A percentile compares a stretch with the other conserved stretches of the same genome.
These are phyloP conservation scores for Blastobotrys aristatus DNA, from an alignment of 1,139 yeast species.

Conservation along the genomic window DNA sequence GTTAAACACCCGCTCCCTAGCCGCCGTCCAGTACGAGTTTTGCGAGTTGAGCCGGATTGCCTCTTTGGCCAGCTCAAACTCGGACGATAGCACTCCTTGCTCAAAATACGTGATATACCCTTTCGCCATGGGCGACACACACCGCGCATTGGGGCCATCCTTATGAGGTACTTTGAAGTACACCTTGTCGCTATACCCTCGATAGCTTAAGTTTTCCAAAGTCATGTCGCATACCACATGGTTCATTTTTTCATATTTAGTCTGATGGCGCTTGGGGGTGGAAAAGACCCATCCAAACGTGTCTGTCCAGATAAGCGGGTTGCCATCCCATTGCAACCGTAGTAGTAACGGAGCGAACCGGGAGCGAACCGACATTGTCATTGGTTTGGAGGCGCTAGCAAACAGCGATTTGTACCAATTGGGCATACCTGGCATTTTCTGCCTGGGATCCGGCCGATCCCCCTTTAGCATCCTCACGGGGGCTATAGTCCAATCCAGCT, in stretches of 20 bases:
- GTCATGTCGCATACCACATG: conserved; percentile 43
- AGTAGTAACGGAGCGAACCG: conserved; percentile 73
- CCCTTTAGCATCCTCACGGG: conserved; percentile 54
- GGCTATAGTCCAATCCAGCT: conserved; percentile 77
- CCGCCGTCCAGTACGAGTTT: conserved; percentile 91
- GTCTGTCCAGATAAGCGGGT: conserved; percentile 76
- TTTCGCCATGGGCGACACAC: conserved; percentile 78
- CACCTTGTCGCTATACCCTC: conserved; percentile 23
- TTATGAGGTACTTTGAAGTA: conserved; percentile 84
- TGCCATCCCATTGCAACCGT: conserved; percentile 78
- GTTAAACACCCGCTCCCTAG: conserved; percentile 72
- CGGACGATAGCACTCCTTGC: conserved; percentile 65
- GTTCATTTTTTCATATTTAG: conserved; percentile 46
- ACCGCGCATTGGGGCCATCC: conserved; percentile 69
- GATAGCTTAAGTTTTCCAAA: conserved; percentile 30
- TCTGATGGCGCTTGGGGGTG: conserved; percentile 41
- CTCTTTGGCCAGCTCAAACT: conserved; percentile 65
- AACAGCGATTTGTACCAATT: conserved; percentile 85
- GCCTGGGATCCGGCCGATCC: conserved; percentile 50
- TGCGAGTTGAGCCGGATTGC: conserved; percentile 72
- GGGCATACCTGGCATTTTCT: conserved; percentile 85
- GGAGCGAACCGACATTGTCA: conserved; percentile 65
- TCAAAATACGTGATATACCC: conserved; percentile 69
- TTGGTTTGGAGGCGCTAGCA: conserved; percentile 40
- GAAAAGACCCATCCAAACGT: conserved; percentile 85